Percentiles rank a stretch among this genome's conserved stretches.
These are phyloP conservation scores for Aspergillus egyptiacus DNA, from an alignment of 495 filamentous ascomycete genomes.

Conservation along the genomic window DNA sequence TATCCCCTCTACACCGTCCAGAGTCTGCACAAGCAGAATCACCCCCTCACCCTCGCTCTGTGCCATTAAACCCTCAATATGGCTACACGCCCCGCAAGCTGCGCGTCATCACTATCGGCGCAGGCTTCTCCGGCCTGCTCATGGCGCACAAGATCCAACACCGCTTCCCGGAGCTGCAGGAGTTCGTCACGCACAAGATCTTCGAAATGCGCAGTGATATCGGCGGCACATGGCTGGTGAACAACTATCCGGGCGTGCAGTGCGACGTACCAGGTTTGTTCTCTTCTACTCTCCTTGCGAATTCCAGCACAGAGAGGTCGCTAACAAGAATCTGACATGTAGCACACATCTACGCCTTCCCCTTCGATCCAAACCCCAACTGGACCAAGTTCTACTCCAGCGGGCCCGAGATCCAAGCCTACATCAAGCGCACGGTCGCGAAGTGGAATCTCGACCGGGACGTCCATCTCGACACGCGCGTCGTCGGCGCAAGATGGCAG, in stretches of 20 bases:
- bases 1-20: neutral
- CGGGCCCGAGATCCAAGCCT: conserved; percentile 53
- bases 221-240: conserved; percentile 48
- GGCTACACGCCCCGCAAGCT: conserved; percentile 22
- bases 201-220: conserved; percentile 44
- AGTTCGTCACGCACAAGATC: conserved; percentile 42
- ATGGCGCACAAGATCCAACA: conserved; percentile 34
- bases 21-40: neutral
- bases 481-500: conserved; percentile 46
- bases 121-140: conserved; percentile 47
- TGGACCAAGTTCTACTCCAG: conserved; percentile 55
- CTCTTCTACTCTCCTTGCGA: too few relatives aligned
- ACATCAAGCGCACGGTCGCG: conserved; percentile 45
- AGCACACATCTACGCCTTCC: conserved; percentile 39
- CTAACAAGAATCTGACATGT: neutral
- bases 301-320: neutral
- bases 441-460: conserved; percentile 51
- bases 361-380: conserved; percentile 55
- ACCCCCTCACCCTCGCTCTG: conserved; percentile 1
- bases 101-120: conserved; percentile 43
- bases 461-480: conserved; percentile 36
- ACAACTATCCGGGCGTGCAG: conserved; percentile 47
- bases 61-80: conserved; percentile 4
- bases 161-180: conserved; percentile 21
- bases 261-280: conserved; percentile 48